Evolutionary conservation across 768 basidiomycete genomes (phyloP).

Genomic region (Paxillus ammoniavirescens): DNA sequence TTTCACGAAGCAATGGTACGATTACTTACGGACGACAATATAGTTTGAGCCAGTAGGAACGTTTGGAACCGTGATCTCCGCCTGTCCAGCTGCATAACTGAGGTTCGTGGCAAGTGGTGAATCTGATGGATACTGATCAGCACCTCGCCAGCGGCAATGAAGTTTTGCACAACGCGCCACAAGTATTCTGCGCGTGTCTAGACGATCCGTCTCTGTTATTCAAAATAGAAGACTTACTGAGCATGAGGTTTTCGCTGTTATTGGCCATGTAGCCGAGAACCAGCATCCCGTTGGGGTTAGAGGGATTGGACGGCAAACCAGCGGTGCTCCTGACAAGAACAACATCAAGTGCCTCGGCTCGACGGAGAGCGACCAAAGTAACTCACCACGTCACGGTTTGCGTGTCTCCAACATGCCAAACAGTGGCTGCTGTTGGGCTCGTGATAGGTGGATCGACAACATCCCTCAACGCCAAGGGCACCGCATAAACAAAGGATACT

Average conservation of each 20-base stretch:
- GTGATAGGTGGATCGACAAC: conserved; percentile 49
- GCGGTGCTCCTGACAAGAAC: conserved; percentile 23
- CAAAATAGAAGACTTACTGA: conserved; percentile 16
- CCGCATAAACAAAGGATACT: conserved; percentile 23
- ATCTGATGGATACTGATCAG: conserved; percentile 23
- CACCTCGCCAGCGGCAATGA: not conserved
- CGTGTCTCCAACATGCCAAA: conserved; percentile 44
- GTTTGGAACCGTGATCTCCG: conserved; percentile 33
- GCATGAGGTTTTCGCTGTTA: conserved; percentile 32
- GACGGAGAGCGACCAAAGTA: not conserved
- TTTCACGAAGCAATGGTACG: too few species aligned
- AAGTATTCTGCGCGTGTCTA: not conserved
- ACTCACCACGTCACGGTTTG: conserved; percentile 53
- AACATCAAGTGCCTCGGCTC: conserved; percentile 41
- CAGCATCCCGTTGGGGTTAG: conserved; percentile 32
- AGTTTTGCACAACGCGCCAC: not conserved
- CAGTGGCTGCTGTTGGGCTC: conserved; percentile 37
- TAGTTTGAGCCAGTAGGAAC: conserved; percentile 32
- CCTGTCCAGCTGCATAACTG: conserved; percentile 31
- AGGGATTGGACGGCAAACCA: conserved; percentile 25
- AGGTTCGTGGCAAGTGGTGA: conserved; percentile 36
- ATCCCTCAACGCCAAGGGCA: conserved; percentile 39
- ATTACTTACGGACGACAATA: conserved; percentile 36
- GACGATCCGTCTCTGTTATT: not conserved
- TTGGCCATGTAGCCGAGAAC: conserved; percentile 24